phyloP scores from a whole-genome alignment of 257 asterid genomes.

The Buddleja alternifolia region DNA sequence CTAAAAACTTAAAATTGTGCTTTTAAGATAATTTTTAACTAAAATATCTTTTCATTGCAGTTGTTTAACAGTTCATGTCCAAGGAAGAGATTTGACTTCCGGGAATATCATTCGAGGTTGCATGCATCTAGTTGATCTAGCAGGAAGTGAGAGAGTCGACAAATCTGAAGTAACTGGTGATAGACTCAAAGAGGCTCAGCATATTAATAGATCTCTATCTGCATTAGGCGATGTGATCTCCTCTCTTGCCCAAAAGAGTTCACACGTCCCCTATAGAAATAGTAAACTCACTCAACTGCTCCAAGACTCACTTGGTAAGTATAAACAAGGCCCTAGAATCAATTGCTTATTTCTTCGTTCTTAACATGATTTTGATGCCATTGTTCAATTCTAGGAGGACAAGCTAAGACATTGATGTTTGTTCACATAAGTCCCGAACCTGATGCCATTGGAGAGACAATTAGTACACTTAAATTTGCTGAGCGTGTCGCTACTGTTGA shows the following conservation, averaged over 20 bases:
- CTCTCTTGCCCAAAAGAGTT: slow-evolving; percentile 63
- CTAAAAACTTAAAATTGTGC: background rate
- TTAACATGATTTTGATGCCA: slow-evolving; percentile 27
- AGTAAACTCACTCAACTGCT: slow-evolving; percentile 96
- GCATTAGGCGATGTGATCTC: slow-evolving; percentile 57
- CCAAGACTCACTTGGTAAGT: slow-evolving; percentile 95
- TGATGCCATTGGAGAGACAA: slow-evolving; percentile 89
- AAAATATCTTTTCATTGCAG: slow-evolving; percentile 41
- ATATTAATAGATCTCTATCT: slow-evolving; percentile 50
- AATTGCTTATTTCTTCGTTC: background rate
- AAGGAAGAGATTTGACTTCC: slow-evolving; percentile 82
- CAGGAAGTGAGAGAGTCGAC: slow-evolving; percentile 59
- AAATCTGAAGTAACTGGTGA: slow-evolving; percentile 55
- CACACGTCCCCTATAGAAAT: slow-evolving; percentile 85
- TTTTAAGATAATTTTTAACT: background rate
- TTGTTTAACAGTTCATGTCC: slow-evolving; percentile 91
- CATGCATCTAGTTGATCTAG: slow-evolving; percentile 74
- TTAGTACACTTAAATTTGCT: slow-evolving; percentile 95
- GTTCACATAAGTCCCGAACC: slow-evolving; percentile 95
- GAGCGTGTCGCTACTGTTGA: slow-evolving; percentile 97
- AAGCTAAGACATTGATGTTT: slow-evolving; percentile 94
- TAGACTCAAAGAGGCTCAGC: slow-evolving; percentile 56
- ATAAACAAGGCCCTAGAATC: background rate
- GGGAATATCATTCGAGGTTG: slow-evolving; percentile 82
- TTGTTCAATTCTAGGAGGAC: slow-evolving; percentile 62